A percentile compares a stretch with the other conserved stretches of the same genome.
These are phyloP conservation scores for Aspergillus intermedius DNA, from an alignment of 2,329 filamentous ascomycete genomes.

Conservation along the genomic window DNA sequence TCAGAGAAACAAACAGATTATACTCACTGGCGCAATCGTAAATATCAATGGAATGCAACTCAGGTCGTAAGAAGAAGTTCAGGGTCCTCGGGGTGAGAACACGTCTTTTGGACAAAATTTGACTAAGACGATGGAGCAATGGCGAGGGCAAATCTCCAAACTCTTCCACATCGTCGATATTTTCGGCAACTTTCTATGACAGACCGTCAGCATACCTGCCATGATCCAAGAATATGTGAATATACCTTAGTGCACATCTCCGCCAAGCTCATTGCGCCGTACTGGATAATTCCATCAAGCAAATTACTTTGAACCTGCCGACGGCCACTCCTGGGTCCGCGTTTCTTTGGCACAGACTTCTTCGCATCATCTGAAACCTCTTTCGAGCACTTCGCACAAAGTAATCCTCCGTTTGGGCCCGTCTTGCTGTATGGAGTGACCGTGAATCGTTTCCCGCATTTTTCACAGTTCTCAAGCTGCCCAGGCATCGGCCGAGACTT, in stretches of 20 bases:
- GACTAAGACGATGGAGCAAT: slow-evolving; percentile 53
- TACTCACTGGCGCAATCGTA: slow-evolving; percentile 54
- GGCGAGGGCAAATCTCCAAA: slow-evolving; percentile 56
- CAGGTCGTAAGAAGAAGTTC: slow-evolving; percentile 44
- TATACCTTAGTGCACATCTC: slow-evolving; percentile 54
- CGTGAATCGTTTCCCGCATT: slow-evolving; percentile 81
- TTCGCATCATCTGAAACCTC: slow-evolving; percentile 63
- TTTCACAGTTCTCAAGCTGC: slow-evolving; percentile 81
- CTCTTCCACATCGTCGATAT: slow-evolving; percentile 59
- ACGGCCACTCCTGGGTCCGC: slow-evolving; percentile 53
- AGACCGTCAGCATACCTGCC: slow-evolving; percentile 11
- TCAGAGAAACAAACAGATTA: background rate
- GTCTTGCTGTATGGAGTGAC: slow-evolving; percentile 83
- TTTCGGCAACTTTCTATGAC: slow-evolving; percentile 51
- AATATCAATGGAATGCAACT: slow-evolving; percentile 51
- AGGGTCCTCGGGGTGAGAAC: slow-evolving; percentile 46
- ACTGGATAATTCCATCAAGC: slow-evolving; percentile 60
- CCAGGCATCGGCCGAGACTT: slow-evolving; percentile 61
- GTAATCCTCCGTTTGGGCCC: slow-evolving; percentile 74
- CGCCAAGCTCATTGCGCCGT: slow-evolving; percentile 38
- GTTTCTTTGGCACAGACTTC: slow-evolving; percentile 48
- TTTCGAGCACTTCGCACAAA: slow-evolving; percentile 76
- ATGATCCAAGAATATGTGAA: background rate
- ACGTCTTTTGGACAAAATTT: slow-evolving; percentile 59
- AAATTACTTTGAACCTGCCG: slow-evolving; percentile 77